Evolutionary conservation across 2,329 filamentous ascomycete species (phyloP), one percentile per base, ranked within the genome.

Genomic region (Tolypocladium album): DNA sequence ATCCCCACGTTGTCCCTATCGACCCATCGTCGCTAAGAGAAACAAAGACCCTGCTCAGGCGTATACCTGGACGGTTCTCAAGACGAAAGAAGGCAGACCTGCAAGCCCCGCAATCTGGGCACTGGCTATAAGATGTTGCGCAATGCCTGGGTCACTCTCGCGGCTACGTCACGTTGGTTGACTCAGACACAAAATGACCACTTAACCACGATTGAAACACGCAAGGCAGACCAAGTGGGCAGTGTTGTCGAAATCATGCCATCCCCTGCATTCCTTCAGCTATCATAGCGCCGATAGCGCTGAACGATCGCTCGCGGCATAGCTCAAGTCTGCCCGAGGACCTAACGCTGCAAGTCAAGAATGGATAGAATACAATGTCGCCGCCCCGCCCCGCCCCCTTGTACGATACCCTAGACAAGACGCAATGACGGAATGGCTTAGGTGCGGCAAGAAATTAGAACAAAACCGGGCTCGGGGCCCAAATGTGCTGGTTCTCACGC

Each of bases 1-100:
- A 77, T 31, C 76, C 78, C 0, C 76, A 76, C 58, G 74, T 82
- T 0, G 71, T 73, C 0, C 66, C 57, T 0, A 55, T 72, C 0
- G 52, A 70, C 27, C 61, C 61, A 0, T 31, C 59, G 2, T 47
- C 43, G 22, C 7, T 47, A 4, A 15, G 22, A 27, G 22, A 47
- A 12, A 47, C 11, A 15, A 27, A 47, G 43, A 15, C 43, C 11
- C 1, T 47, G 22, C 22, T 47, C 22, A 13, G 11, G 4, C 43
- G 22, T 24, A 12, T 27, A 24, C n/a, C 43, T 47, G 9, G 9
- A 24, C 7, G n/a, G 3, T 5, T 45, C 4, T 24, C n/a, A 11
- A 9, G 43, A 12, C 43, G 43, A 47, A 47, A 15, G 43, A 47
- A 27, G 43, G 22, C 43, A 7, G 22, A 4, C 5, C 4, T 47